phyloP scores from a whole-genome alignment of 371 early-diverging fungal species.

The Apophysomyces elegans region DNA sequence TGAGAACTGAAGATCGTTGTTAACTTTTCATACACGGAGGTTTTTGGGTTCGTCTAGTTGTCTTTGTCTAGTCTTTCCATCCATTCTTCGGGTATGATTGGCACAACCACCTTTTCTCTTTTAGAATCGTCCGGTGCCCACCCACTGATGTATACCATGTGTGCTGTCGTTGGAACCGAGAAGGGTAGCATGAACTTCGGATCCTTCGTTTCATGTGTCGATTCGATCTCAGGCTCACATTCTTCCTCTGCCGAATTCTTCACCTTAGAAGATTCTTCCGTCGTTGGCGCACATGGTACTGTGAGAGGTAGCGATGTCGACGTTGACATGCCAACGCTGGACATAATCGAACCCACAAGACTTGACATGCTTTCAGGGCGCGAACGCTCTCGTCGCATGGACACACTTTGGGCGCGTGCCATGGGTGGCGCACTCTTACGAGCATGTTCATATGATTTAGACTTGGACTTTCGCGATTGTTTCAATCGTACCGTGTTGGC shows the following conservation, averaged over 20 bases:
- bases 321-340: slow-evolving; percentile 26
- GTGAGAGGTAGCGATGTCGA: slow-evolving; percentile 25
- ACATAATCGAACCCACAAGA: slow-evolving; percentile 33
- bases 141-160: slow-evolving; percentile 31
- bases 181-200: slow-evolving; percentile 59
- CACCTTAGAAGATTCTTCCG: slow-evolving; percentile 17
- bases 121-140: slow-evolving; percentile 20
- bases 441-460: slow-evolving; percentile 14
- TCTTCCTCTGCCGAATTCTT: slow-evolving; percentile 35
- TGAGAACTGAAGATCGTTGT: not conserved
- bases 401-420: slow-evolving; percentile 25
- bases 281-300: slow-evolving; percentile 16
- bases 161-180: slow-evolving; percentile 52
- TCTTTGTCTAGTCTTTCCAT: slow-evolving; percentile 50
- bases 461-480: slow-evolving; percentile 32
- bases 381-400: slow-evolving; percentile 23
- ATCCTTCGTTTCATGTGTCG: slow-evolving; percentile 46
- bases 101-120: slow-evolving; percentile 25
- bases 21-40: slow-evolving; percentile 13
- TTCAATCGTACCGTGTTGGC: slow-evolving; percentile 61
- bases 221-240: slow-evolving; percentile 28
- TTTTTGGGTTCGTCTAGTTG: slow-evolving; percentile 18
- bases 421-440: slow-evolving; percentile 16
- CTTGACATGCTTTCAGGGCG: slow-evolving; percentile 38
- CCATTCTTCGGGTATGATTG: slow-evolving; percentile 56